Percentiles rank a stretch among this genome's conserved stretches.
phyloP scores from a whole-genome alignment of 305 asterid species.

The Solanum hybrid region DNA sequence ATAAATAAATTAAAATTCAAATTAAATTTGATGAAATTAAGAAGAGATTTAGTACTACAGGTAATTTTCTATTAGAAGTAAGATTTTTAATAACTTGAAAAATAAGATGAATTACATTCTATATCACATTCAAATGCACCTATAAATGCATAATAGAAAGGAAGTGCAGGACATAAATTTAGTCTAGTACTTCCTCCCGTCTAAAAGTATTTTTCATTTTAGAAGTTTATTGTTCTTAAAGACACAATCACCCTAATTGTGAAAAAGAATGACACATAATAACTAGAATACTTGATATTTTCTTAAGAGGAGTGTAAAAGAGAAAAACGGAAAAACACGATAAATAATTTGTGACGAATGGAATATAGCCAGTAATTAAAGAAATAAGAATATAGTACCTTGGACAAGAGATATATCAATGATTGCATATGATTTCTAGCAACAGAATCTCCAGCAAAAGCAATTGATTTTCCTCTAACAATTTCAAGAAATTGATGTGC shows the following conservation, averaged over 20 bases:
- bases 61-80: not conserved
- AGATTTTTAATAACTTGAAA: not conserved
- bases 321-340: too few species aligned
- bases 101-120: not conserved
- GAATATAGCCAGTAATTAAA: not conserved
- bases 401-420: constrained; percentile 33
- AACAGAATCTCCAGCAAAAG: constrained; percentile 50
- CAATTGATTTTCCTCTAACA: constrained; percentile 32
- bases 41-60: not conserved
- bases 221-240: too few species aligned
- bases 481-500: constrained; percentile 29
- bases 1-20: too few species aligned
- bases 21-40: too few species aligned
- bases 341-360: too few species aligned
- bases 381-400: constrained; percentile 10
- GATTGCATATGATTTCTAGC: constrained; percentile 11
- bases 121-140: not conserved
- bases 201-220: too few species aligned
- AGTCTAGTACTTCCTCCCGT: too few species aligned
- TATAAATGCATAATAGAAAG: not conserved
- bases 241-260: not conserved
- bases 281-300: not conserved
- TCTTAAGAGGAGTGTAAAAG: not conserved
- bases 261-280: not conserved
- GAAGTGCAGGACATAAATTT: not conserved